Evolutionary conservation across 805 yeast genomes (phyloP).

Genomic region (Metschnikowia drakensbergensis): DNA sequence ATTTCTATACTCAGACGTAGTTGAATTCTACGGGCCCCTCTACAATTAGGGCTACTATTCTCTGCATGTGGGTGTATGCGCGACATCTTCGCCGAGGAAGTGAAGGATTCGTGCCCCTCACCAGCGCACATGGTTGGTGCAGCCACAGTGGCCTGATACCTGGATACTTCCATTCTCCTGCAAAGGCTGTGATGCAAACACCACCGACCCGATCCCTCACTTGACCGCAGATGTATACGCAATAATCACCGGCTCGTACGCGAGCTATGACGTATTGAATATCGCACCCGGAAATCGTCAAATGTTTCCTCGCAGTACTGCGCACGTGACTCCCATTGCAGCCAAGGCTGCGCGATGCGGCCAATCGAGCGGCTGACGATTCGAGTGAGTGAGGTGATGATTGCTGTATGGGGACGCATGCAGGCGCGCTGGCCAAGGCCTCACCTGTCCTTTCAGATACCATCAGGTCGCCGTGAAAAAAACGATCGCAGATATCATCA

Average conservation of each 20-base stretch:
- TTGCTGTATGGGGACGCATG: neutral
- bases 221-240: too few species aligned
- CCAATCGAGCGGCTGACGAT: slow-evolving; percentile 1
- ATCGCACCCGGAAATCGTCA: neutral
- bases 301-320: neutral
- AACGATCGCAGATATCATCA: neutral
- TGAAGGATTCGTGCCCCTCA: neutral
- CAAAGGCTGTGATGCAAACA: too few species aligned
- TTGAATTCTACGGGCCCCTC: neutral
- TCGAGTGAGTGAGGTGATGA: neutral
- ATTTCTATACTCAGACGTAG: neutral
- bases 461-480: neutral
- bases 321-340: neutral
- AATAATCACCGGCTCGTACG: too few species aligned
- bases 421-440: neutral
- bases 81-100: neutral
- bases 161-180: too few species aligned
- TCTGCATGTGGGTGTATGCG: neutral
- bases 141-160: too few species aligned
- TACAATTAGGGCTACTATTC: neutral
- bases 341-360: neutral
- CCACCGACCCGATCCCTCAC: too few species aligned
- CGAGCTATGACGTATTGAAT: neutral
- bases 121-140: too few species aligned
- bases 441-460: neutral